Percentiles rank a stretch among this genome's conserved stretches.
These are phyloP conservation scores for Lizonia empirigonia DNA, from an alignment of 2,329 filamentous ascomycete genomes.

Conservation along the genomic window DNA sequence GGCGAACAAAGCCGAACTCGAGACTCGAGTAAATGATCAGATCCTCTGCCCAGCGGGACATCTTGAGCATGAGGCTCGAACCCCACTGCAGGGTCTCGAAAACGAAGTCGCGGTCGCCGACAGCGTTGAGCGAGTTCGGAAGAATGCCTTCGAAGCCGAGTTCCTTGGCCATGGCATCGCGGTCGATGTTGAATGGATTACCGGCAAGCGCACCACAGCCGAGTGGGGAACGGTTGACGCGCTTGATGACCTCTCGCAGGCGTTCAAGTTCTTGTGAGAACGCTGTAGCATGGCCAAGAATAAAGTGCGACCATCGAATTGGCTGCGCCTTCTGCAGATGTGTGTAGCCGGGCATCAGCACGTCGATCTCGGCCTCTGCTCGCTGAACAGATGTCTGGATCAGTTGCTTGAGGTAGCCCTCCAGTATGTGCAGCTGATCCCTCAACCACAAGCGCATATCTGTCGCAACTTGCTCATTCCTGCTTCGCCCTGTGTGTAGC, in stretches of 20 bases:
- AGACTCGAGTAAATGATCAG: constrained; percentile 80
- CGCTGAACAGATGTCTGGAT: constrained; percentile 71
- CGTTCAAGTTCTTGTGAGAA: constrained; percentile 79
- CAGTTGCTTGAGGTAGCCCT: constrained; percentile 70
- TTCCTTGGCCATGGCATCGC: constrained; percentile 78
- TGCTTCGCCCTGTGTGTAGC: constrained; percentile 82
- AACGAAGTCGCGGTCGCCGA: constrained; percentile 81
- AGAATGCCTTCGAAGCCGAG: constrained; percentile 77
- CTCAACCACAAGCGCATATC: constrained; percentile 91
- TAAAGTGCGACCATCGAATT: constrained; percentile 81
- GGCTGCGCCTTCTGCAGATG: constrained; percentile 84
- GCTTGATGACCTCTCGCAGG: constrained; percentile 71
- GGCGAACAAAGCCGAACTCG: constrained; percentile 76
- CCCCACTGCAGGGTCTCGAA: constrained; percentile 83
- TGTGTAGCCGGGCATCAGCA: constrained; percentile 87
- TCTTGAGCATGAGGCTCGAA: constrained; percentile 76
- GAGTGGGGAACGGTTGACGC: constrained; percentile 75
- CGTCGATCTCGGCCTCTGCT: constrained; percentile 75
- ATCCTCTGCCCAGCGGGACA: constrained; percentile 83
- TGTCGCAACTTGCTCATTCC: constrained; percentile 89
- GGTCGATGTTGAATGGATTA: constrained; percentile 81
- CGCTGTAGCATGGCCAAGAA: constrained; percentile 74
- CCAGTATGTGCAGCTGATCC: constrained; percentile 73
- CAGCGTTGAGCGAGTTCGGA: constrained; percentile 77
- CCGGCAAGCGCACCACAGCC: constrained; percentile 79